phyloP scores from a whole-genome alignment of 148 eudicot species.

The Spergularia marina region DNA sequence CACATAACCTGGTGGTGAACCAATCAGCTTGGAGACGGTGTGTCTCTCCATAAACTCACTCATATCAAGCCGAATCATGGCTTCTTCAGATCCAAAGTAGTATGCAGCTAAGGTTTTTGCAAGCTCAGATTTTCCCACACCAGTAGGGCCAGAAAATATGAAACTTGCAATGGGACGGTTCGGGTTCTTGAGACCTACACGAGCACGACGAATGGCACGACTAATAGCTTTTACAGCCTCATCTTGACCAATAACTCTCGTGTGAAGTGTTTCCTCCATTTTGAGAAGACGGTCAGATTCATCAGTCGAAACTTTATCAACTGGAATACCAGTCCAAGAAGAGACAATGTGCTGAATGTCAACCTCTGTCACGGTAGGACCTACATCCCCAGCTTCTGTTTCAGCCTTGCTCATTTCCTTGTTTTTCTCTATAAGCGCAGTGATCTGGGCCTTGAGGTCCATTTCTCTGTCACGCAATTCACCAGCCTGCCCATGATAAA shows the following conservation, averaged over 20 bases:
- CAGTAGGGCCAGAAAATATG: slow-evolving; percentile 89
- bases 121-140: slow-evolving; percentile 85
- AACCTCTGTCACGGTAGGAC: slow-evolving; percentile 74
- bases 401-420: slow-evolving; percentile 83
- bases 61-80: slow-evolving; percentile 90
- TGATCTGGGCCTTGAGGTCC: slow-evolving; percentile 73
- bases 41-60: slow-evolving; percentile 95
- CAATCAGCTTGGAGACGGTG: slow-evolving; percentile 84
- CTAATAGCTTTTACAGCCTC: slow-evolving; percentile 93
- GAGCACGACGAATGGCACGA: slow-evolving; percentile 85
- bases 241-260: slow-evolving; percentile 79
- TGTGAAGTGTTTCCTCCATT: slow-evolving; percentile 88
- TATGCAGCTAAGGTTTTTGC: slow-evolving; percentile 81
- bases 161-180: slow-evolving; percentile 94
- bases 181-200: slow-evolving; percentile 89
- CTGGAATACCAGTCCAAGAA: slow-evolving; percentile 93
- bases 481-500: slow-evolving; percentile 53
- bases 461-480: slow-evolving; percentile 75
- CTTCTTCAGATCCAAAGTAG: slow-evolving; percentile 90
- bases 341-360: slow-evolving; percentile 89
- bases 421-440: slow-evolving; percentile 64
- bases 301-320: slow-evolving; percentile 75
- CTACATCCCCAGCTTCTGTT: slow-evolving; percentile 63
- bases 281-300: slow-evolving; percentile 90
- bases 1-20: slow-evolving; percentile 89